Conservation (phyloP, 2,329 filamentous ascomycete species). For the Pseudogymnoascus sp. region DNA sequence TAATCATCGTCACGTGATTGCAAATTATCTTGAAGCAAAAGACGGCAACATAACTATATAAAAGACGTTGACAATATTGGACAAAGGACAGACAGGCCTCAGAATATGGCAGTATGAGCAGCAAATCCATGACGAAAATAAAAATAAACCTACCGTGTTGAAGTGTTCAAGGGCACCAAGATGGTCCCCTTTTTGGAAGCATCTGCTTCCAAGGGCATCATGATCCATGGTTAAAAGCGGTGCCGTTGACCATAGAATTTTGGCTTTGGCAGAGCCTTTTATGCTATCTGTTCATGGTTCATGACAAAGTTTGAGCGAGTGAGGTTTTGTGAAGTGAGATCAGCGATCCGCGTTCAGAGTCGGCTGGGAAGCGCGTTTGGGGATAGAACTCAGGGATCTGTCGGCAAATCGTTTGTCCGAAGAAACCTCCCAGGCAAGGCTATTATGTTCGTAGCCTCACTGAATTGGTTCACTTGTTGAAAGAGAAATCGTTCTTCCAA, state of each 20-base stretch:
- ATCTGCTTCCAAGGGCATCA: slow-evolving; percentile 21
- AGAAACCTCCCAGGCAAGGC: slow-evolving; percentile 2
- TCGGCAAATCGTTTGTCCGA: not conserved
- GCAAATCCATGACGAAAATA: not conserved
- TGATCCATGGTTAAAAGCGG: slow-evolving; percentile 18
- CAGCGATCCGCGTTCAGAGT: not conserved
- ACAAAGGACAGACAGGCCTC: too few species aligned
- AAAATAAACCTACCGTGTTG: slow-evolving; percentile 18
- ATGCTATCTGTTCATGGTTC: not conserved
- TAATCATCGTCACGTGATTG: not conserved
- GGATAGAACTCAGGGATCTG: not conserved
- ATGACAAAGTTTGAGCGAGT: not conserved
- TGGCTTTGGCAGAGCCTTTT: not conserved
- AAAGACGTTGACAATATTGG: not conserved
- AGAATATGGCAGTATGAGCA: not conserved
- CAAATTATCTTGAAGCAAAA: not conserved
- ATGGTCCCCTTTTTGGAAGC: slow-evolving; percentile 25
- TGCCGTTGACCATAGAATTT: not conserved
- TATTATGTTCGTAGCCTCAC: slow-evolving; percentile 9
- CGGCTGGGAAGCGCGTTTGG: not conserved
- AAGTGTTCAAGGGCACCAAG: slow-evolving; percentile 22
- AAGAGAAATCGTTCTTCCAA: not conserved
- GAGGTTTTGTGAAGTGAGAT: not conserved
- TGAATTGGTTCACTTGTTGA: not conserved
- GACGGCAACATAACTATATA: too few species aligned